Evolutionary conservation across 73 alveolate genomes (phyloP).

Genomic region (Symbiodinium natans): DNA sequence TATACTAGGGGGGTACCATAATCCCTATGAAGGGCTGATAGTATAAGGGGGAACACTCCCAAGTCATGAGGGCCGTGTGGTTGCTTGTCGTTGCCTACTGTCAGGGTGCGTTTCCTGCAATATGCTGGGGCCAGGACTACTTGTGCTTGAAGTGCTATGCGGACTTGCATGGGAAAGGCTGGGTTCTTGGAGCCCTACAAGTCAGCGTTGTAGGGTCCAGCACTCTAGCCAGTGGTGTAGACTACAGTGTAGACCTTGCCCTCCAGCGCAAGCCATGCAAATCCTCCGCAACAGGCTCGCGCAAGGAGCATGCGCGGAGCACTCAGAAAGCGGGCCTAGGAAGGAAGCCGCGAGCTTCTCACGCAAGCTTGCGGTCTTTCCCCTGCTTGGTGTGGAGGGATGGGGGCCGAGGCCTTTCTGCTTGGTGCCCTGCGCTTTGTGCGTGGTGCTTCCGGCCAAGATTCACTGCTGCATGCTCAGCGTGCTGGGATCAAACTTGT

Average conservation of each 20-base stretch:
- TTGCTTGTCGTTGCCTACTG: too few species aligned
- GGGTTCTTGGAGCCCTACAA: background rate
- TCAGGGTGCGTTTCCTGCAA: too few species aligned
- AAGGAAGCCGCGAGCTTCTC: too few species aligned
- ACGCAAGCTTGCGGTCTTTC: too few species aligned
- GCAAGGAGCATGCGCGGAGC: conserved; percentile 65
- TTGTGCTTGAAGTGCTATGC: conserved; percentile 90
- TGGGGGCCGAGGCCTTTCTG: conserved; percentile 43
- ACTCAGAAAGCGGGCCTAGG: background rate
- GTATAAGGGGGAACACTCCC: too few species aligned
- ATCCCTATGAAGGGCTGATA: too few species aligned
- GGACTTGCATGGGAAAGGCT: conserved; percentile 72
- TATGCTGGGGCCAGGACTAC: conserved; percentile 70
- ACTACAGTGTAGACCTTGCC: too few species aligned
- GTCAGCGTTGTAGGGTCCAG: background rate
- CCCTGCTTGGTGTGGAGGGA: too few species aligned
- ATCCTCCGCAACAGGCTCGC: conserved; percentile 35
- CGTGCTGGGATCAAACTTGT: background rate
- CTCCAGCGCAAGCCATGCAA: too few species aligned
- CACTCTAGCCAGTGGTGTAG: background rate
- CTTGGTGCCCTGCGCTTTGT: conserved; percentile 80
- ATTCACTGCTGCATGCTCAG: conserved; percentile 22
- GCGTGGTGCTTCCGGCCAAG: conserved; percentile 84
- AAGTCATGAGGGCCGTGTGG: too few species aligned
- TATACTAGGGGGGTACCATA: too few species aligned